Conservation (phyloP, 257 asterid species). For the Solanum chmielewskii region DNA sequence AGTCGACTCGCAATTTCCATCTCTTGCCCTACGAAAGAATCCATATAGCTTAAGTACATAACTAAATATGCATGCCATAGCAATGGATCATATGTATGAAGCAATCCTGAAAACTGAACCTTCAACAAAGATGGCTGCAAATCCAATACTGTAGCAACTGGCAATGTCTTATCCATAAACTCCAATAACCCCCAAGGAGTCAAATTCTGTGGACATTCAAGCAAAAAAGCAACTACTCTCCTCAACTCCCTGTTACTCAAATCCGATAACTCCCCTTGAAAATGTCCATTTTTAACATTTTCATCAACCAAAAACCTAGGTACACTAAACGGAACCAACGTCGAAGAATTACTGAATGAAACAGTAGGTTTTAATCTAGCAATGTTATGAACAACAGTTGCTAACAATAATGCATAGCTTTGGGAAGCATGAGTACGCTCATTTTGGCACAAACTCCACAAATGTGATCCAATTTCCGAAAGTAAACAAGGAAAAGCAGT, state of each 20-base stretch:
- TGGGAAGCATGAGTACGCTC: conserved; percentile 90
- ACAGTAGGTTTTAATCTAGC: conserved; percentile 38
- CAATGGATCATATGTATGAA: conserved; percentile 71
- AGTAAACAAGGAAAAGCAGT: conserved; percentile 71
- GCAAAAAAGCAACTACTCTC: conserved; percentile 69
- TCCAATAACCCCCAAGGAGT: conserved; percentile 70
- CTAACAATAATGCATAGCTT: conserved; percentile 49
- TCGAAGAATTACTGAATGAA: conserved; percentile 36
- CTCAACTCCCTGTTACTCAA: conserved; percentile 51
- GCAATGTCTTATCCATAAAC: conserved; percentile 50
- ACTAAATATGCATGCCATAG: conserved; percentile 69
- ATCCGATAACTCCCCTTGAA: conserved; percentile 29
- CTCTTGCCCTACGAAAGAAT: conserved; percentile 67
- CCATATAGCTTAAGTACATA: conserved; percentile 44
- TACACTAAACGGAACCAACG: conserved; percentile 63
- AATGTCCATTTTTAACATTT: conserved; percentile 10
- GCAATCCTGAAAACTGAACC: conserved; percentile 79
- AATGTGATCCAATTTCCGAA: conserved; percentile 47
- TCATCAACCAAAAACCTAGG: conserved; percentile 44
- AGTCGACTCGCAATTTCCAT: conserved; percentile 54
- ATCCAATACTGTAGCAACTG: conserved; percentile 65
- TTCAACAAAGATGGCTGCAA: conserved; percentile 82
- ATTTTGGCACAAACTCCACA: conserved; percentile 69
- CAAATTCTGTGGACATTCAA: conserved; percentile 63
- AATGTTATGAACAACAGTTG: conserved; percentile 34